Conservation (phyloP, 306 rosid genomes). For the Ziziphus jujuba region DNA sequence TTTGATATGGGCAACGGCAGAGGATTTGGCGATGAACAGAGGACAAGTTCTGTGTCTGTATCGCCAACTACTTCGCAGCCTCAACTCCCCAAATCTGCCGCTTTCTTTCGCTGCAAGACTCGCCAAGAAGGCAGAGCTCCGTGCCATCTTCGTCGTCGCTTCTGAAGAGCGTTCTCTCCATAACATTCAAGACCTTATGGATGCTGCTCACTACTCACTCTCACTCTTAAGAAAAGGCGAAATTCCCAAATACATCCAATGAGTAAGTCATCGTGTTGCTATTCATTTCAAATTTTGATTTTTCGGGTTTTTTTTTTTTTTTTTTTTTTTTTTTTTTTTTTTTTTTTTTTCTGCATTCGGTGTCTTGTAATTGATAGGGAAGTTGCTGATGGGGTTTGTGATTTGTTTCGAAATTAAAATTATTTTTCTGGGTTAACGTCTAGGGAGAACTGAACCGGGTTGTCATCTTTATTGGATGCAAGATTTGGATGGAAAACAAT, state of each 20-base stretch:
- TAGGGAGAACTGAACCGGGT: no score
- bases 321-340: no score
- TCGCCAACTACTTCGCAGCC: slow-evolving; percentile 69
- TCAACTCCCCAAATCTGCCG: slow-evolving; percentile 65
- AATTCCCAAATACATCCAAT: slow-evolving; percentile 35
- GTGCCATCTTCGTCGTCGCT: slow-evolving; percentile 70
- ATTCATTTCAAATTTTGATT: no score
- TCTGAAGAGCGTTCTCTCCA: slow-evolving; percentile 76
- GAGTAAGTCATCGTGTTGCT: background rate
- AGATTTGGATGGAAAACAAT: no score
- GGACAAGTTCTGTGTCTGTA: slow-evolving; percentile 64
- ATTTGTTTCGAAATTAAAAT: no score
- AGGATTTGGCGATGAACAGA: slow-evolving; percentile 62
- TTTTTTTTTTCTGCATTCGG: no score
- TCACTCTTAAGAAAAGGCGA: slow-evolving; percentile 63
- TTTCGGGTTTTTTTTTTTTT: no score
- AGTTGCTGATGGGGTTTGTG: no score
- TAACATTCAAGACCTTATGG: slow-evolving; percentile 75
- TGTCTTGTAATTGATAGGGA: no score
- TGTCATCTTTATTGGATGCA: no score
- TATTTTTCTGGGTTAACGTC: no score
- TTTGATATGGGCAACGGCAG: slow-evolving; percentile 80
- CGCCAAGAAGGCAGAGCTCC: slow-evolving; percentile 59
- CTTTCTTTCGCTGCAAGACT: slow-evolving; percentile 64
- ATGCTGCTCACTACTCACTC: slow-evolving; percentile 76